Evolutionary conservation across 768 basidiomycete genomes (phyloP).

Genomic region (Dioszegia hungarica): DNA sequence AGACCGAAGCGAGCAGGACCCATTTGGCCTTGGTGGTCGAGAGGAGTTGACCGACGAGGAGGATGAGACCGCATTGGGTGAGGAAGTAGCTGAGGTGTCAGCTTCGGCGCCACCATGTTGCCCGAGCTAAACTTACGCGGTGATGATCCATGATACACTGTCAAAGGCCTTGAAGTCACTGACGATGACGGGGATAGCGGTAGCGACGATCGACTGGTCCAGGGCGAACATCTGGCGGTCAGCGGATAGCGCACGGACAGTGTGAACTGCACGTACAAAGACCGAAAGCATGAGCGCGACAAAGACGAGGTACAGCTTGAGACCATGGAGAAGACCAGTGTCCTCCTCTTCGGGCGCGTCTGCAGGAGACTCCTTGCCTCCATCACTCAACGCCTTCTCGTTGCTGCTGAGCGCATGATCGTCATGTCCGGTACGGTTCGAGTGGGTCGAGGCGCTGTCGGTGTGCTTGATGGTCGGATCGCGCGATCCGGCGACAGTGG

Average conservation of each 20-base stretch:
- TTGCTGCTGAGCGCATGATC: neutral
- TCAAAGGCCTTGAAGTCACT: slow-evolving; percentile 36
- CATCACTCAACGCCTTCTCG: neutral
- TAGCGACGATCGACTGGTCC: slow-evolving; percentile 41
- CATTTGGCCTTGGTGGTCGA: slow-evolving; percentile 45
- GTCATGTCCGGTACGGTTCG: neutral
- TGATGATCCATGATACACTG: slow-evolving; percentile 39
- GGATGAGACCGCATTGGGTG: slow-evolving; percentile 44
- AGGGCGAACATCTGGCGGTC: slow-evolving; percentile 18
- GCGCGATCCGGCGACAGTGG: slow-evolving; percentile 10
- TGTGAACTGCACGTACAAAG: slow-evolving; percentile 25
- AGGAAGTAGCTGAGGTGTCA: slow-evolving; percentile 6
- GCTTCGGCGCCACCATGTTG: too few relatives aligned
- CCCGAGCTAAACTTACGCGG: slow-evolving; percentile 14
- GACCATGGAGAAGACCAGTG: slow-evolving; percentile 17
- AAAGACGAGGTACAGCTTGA: slow-evolving; percentile 30
- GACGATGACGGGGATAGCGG: slow-evolving; percentile 37
- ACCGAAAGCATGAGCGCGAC: slow-evolving; percentile 27
- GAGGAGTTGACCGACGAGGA: slow-evolving; percentile 45
- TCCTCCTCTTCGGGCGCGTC: neutral
- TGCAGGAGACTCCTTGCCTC: neutral
- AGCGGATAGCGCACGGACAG: too few relatives aligned
- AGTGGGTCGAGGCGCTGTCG: neutral
- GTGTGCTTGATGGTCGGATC: neutral
- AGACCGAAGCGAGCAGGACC: slow-evolving; percentile 45